Evolutionary conservation across 352 stramenopile genomes (phyloP).

Genomic region (Bremia lactucae): DNA sequence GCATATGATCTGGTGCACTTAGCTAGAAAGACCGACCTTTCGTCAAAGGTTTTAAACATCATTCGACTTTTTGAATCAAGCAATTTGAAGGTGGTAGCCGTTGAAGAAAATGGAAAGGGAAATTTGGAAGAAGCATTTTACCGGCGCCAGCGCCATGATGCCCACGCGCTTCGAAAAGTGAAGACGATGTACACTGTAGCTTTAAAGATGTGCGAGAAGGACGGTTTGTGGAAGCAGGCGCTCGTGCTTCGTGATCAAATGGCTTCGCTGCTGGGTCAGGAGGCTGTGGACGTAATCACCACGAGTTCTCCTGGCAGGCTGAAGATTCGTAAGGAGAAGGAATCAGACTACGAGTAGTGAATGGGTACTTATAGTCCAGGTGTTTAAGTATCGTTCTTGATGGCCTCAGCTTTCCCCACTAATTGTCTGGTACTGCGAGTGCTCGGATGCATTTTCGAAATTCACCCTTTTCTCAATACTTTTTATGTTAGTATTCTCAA

Average conservation of each 20-base stretch:
- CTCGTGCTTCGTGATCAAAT: constrained; percentile 38
- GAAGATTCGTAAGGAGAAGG: constrained; percentile 18
- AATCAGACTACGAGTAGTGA: constrained; percentile 10
- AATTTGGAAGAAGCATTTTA: constrained; percentile 17
- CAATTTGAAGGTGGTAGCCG: constrained; percentile 23
- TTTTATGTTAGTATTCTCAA: too few relatives aligned
- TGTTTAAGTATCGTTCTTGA: too few relatives aligned
- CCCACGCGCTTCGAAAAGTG: constrained; percentile 30
- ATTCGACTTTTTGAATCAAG: constrained; percentile 39
- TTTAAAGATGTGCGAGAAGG: constrained; percentile 37
- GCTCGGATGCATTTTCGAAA: too few relatives aligned
- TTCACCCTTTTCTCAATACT: too few relatives aligned
- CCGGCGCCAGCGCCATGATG: constrained; percentile 13
- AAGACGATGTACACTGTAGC: constrained; percentile 46
- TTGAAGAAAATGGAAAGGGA: constrained; percentile 18
- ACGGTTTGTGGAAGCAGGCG: constrained; percentile 49
- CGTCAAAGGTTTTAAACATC: constrained; percentile 29
- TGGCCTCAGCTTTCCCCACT: too few relatives aligned
- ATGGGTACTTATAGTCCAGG: constrained; percentile 9
- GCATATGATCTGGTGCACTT: constrained; percentile 48
- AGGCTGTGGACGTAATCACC: constrained; percentile 22
- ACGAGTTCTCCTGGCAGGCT: constrained; percentile 2
- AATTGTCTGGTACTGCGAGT: too few relatives aligned
- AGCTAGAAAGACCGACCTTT: constrained; percentile 28
- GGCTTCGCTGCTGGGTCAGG: constrained; percentile 27